These are phyloP conservation scores for Globisporangium megalacanthum DNA, from an alignment of 352 stramenopile genomes.

Conservation along the genomic window DNA sequence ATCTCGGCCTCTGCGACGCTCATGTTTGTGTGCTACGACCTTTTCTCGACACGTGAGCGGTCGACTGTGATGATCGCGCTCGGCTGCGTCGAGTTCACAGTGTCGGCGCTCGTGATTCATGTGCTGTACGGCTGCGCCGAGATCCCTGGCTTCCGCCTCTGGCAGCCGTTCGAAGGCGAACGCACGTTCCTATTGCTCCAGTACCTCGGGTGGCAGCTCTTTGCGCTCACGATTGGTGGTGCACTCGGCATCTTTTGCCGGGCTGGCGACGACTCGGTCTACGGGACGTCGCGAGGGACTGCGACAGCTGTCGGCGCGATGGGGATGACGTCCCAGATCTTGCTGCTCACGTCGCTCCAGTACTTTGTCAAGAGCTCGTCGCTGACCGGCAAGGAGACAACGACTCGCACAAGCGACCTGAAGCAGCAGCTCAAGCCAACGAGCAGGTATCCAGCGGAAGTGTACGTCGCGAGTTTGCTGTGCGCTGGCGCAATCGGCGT, in stretches of 20 bases:
- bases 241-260: conserved; percentile 28
- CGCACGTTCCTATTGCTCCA: conserved; percentile 48
- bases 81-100: conserved; percentile 29
- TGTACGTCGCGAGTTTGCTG: conserved; percentile 30
- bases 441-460: conserved; percentile 19
- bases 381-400: neutral
- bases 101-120: conserved; percentile 44
- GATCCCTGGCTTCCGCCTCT: conserved; percentile 39
- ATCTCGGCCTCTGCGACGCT: conserved; percentile 34
- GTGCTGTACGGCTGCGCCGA: conserved; percentile 42
- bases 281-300: conserved; percentile 17
- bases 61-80: conserved; percentile 30
- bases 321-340: conserved; percentile 42
- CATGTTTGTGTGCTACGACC: conserved; percentile 40
- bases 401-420: too few relatives aligned
- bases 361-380: conserved; percentile 22
- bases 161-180: conserved; percentile 56
- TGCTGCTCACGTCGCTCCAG: conserved; percentile 43
- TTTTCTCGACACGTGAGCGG: conserved; percentile 23
- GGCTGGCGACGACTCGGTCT: conserved; percentile 12
- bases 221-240: conserved; percentile 32
- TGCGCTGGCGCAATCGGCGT: conserved; percentile 21
- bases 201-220: conserved; percentile 58
- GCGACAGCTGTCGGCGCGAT: conserved; percentile 31
- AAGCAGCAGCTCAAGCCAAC: too few relatives aligned